Percentiles rank a stretch among this genome's conserved stretches.
Conservation (phyloP, 228 moss, liverwort and hornwort species). For the Sphagnum fallax region DNA sequence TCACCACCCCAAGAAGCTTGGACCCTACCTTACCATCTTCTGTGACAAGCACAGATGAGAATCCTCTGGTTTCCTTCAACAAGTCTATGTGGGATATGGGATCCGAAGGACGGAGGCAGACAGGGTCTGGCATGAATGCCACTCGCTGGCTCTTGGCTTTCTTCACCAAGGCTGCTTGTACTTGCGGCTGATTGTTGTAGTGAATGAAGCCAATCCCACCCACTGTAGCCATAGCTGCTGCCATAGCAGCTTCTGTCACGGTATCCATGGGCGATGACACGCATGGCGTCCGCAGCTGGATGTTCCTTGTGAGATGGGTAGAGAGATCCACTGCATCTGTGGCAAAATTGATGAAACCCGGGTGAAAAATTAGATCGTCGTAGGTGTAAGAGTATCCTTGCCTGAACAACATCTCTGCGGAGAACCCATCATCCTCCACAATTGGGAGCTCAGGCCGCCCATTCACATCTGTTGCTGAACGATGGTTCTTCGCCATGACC, state of each 20-base stretch:
- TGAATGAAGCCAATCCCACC: conserved; percentile 72
- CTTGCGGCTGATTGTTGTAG: conserved; percentile 45
- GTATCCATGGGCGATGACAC: conserved; percentile 94
- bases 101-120: conserved; percentile 41
- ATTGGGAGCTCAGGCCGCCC: not conserved
- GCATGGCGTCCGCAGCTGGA: conserved; percentile 57
- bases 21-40: conserved; percentile 53
- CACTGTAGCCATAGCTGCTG: conserved; percentile 64
- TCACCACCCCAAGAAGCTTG: conserved; percentile 56
- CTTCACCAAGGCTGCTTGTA: conserved; percentile 57
- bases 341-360: conserved; percentile 62
- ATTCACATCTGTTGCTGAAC: not conserved
- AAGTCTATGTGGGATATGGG: conserved; percentile 27
- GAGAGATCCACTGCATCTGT: conserved; percentile 55
- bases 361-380: conserved; percentile 88
- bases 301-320: conserved; percentile 50
- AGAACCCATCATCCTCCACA: conserved; percentile 19
- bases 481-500: not conserved
- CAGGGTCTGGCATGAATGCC: conserved; percentile 49
- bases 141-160: conserved; percentile 56
- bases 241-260: conserved; percentile 67
- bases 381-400: conserved; percentile 57
- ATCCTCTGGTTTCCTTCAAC: conserved; percentile 44
- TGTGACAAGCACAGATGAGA: conserved; percentile 75
- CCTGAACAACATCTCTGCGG: conserved; percentile 42